These are phyloP conservation scores for Centella asiatica DNA, from an alignment of 129 eudicot genomes.

Conservation along the genomic window DNA sequence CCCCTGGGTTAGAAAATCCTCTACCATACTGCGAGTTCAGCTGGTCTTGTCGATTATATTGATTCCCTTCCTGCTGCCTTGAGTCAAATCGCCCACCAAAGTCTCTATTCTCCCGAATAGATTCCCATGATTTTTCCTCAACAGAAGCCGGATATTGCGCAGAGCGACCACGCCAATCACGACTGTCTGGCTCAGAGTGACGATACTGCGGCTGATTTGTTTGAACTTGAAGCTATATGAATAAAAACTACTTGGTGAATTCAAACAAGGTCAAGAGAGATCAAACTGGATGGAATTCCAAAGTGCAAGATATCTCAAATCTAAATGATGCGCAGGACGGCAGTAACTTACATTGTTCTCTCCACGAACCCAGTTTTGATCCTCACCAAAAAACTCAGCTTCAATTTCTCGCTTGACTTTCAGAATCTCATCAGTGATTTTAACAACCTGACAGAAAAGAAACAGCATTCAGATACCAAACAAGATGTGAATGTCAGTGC, in stretches of 20 bases:
- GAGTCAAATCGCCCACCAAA: slow-evolving; percentile 32
- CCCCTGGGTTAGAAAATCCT: slow-evolving; percentile 69
- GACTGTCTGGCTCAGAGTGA: slow-evolving; percentile 72
- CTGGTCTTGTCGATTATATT: slow-evolving; percentile 61
- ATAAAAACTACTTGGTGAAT: background rate
- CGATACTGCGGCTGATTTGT: slow-evolving; percentile 52
- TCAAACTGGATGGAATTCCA: background rate
- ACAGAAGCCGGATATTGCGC: slow-evolving; percentile 35
- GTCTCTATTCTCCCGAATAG: slow-evolving; percentile 50
- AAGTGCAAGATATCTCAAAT: background rate
- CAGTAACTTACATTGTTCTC: slow-evolving; percentile 53
- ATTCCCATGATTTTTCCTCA: slow-evolving; percentile 87
- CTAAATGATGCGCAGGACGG: background rate
- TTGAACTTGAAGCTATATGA: slow-evolving; percentile 41
- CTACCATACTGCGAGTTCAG: slow-evolving; percentile 47
- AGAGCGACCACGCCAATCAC: slow-evolving; percentile 94
- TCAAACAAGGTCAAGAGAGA: background rate
- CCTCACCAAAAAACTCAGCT: slow-evolving; percentile 62
- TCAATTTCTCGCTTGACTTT: slow-evolving; percentile 71
- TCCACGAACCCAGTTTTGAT: slow-evolving; percentile 66
- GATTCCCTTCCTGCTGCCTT: slow-evolving; percentile 38
- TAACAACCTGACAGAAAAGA: slow-evolving; percentile 29
- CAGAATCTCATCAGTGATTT: slow-evolving; percentile 57
- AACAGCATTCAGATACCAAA: background rate
- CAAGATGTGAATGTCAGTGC: background rate